Base-by-base conservation (phyloP, 1,284 basidiomycete genomes). In the Stereum hirsutum region DNA sequence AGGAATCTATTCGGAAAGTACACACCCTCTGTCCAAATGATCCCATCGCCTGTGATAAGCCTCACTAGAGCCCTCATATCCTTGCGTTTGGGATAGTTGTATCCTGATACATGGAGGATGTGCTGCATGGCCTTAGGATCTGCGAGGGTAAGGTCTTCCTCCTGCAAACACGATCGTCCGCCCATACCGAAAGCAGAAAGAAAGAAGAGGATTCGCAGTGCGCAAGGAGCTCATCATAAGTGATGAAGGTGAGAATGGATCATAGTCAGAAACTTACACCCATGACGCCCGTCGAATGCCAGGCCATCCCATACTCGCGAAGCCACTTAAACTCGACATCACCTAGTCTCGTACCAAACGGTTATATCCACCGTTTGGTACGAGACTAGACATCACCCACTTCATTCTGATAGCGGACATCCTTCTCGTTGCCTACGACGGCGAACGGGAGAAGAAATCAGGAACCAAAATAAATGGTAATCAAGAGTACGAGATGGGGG, bases 81-180 rank as follows among this genome's bases (percentile, higher is more conserved):
- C 61, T 27, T 39, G 59, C 59, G 54, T 41, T 66, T 66, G 37
- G 46, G 46, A 41, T 62, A 69, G 25, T 57, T 54, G 43, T 69
- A 67, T 6, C 62, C 61, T 3, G 63, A 57, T 1, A 60, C 64
- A n/a, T 68, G 64, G 46, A 61, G 59, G 31, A 68, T 65, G 46
- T 67, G 64, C 33, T 70, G 66, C 32, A 68, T 52, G 2, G 65
- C 66, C 47, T 68, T 66, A 5, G 65, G 62, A 52, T 69, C 67
- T 2, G 64, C 61, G 2, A 68, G 50, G 19, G 67, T 50, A 6
- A 69, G 55, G n/a, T 57, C 52, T 44, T 69, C 62, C 51, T 66
- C 62, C 68, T 69, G 43, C 10, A 44, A n/a, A n/a, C n/a, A n/a
- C n/a, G n/a, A n/a, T n/a, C n/a, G n/a, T n/a, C n/a, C n/a, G n/a